These are phyloP conservation scores for Neoboletus subvelutipes DNA, from an alignment of 768 basidiomycete species.

Conservation along the genomic window DNA sequence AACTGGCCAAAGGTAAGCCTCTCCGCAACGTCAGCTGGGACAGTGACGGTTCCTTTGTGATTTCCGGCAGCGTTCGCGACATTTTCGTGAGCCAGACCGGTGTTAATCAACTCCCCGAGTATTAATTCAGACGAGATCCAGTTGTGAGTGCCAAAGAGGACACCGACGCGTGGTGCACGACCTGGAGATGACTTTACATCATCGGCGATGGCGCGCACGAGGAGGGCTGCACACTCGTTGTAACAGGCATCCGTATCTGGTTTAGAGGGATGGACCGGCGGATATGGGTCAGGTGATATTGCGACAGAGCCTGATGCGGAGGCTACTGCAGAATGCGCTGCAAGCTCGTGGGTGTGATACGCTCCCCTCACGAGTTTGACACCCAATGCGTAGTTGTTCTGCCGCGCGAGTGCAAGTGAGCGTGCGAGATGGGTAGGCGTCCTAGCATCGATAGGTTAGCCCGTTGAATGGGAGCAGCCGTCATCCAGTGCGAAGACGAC, in stretches of 20 bases:
- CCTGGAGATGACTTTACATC: slow-evolving; percentile 40
- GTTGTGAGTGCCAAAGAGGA: slow-evolving; percentile 90
- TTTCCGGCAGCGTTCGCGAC: slow-evolving; percentile 5
- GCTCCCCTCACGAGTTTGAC: slow-evolving; percentile 94
- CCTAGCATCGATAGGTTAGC: slow-evolving; percentile 34
- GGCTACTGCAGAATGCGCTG: slow-evolving; percentile 35
- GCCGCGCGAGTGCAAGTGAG: slow-evolving; percentile 62
- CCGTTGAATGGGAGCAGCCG: background rate
- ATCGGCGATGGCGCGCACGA: slow-evolving; percentile 55
- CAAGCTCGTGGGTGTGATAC: slow-evolving; percentile 77
- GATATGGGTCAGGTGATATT: slow-evolving; percentile 55
- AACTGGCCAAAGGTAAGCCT: slow-evolving; percentile 77
- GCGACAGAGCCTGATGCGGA: slow-evolving; percentile 32
- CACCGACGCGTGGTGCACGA: slow-evolving; percentile 44
- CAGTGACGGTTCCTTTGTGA: slow-evolving; percentile 34
- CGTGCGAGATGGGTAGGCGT: slow-evolving; percentile 67
- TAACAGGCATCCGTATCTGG: slow-evolving; percentile 73
- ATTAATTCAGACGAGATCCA: slow-evolving; percentile 63
- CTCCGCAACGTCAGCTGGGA: slow-evolving; percentile 58
- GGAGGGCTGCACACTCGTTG: slow-evolving; percentile 54
- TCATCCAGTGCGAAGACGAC: background rate
- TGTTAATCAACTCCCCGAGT: slow-evolving; percentile 54
- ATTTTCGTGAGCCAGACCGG: slow-evolving; percentile 44
- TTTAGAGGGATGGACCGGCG: slow-evolving; percentile 72
- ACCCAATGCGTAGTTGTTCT: slow-evolving; percentile 71